Evolutionary conservation across 768 basidiomycete genomes (phyloP).

Genomic region (Pulveroboletus sp.): DNA sequence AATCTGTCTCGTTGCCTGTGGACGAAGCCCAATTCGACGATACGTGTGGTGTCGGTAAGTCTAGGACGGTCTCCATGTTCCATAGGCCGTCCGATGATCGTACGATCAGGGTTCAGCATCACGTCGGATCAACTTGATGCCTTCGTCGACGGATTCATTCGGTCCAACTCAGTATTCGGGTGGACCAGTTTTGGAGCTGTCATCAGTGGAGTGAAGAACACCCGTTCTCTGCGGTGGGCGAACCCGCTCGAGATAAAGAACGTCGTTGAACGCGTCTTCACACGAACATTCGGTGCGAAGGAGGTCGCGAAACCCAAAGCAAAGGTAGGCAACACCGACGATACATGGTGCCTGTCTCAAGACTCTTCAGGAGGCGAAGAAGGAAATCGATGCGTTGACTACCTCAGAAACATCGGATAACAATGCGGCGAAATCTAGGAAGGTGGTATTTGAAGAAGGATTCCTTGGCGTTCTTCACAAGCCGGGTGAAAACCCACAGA

Average conservation of each 20-base stretch:
- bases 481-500: slow-evolving; percentile 90
- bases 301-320: slow-evolving; percentile 59
- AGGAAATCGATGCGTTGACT: slow-evolving; percentile 28
- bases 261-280: slow-evolving; percentile 66
- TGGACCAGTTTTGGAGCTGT: slow-evolving; percentile 74
- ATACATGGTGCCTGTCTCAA: neutral
- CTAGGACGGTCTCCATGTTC: neutral
- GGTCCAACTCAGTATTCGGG: slow-evolving; percentile 51
- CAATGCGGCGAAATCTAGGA: slow-evolving; percentile 37
- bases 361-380: slow-evolving; percentile 46
- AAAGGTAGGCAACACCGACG: slow-evolving; percentile 44
- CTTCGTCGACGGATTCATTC: slow-evolving; percentile 55
- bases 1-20: slow-evolving; percentile 55
- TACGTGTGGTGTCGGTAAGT: slow-evolving; percentile 84
- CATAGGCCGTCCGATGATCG: slow-evolving; percentile 1
- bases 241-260: slow-evolving; percentile 81
- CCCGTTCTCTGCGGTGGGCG: slow-evolving; percentile 74
- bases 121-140: slow-evolving; percentile 58
- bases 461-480: slow-evolving; percentile 91
- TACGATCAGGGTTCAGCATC: slow-evolving; percentile 67
- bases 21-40: slow-evolving; percentile 69
- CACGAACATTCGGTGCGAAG: slow-evolving; percentile 68
- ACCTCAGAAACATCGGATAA: slow-evolving; percentile 5
- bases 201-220: slow-evolving; percentile 59
- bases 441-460: slow-evolving; percentile 87